Conservation (phyloP, 805 yeast species). For the Ogataea corticis region DNA sequence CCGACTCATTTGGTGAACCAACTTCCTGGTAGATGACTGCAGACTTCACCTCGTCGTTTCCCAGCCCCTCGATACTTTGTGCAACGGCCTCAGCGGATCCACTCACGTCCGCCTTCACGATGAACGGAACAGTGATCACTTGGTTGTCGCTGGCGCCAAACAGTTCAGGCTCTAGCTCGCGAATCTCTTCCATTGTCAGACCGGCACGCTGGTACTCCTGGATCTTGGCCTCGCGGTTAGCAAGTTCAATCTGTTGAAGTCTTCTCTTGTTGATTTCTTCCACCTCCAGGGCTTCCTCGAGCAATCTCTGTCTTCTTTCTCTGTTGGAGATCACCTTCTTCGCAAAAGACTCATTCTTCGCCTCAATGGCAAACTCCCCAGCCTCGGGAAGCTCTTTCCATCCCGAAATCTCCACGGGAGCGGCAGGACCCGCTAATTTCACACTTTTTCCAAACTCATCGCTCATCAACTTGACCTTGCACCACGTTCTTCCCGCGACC, state of each 20-base stretch:
- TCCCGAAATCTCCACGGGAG: conserved; percentile 88
- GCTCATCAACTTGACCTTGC: conserved; percentile 76
- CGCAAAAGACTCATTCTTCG: conserved; percentile 70
- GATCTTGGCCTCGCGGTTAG: conserved; percentile 51
- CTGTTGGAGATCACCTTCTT: conserved; percentile 74
- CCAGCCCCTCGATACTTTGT: conserved; percentile 79
- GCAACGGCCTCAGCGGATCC: conserved; percentile 94
- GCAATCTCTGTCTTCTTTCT: conserved; percentile 48
- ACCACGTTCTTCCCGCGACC: conserved; percentile 85
- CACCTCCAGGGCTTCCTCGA: conserved; percentile 63
- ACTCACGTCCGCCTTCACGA: conserved; percentile 87
- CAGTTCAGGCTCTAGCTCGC: conserved; percentile 34
- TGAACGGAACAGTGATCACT: conserved; percentile 50
- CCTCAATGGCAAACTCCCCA: conserved; percentile 82
- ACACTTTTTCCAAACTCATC: conserved; percentile 70
- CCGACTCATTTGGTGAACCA: conserved; percentile 71
- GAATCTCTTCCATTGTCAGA: conserved; percentile 49
- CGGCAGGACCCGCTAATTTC: conserved; percentile 75
- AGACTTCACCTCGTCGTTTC: conserved; percentile 80
- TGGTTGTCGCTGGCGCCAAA: conserved; percentile 33
- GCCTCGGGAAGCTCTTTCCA: conserved; percentile 94
- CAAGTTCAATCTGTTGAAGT: conserved; percentile 51
- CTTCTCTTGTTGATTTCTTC: conserved; percentile 71
- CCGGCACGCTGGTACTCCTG: conserved; percentile 65
- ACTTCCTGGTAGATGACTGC: conserved; percentile 73